Percentiles rank a stretch among this genome's conserved stretches.
Evolutionary conservation across 2,329 filamentous ascomycete genomes (phyloP).

Genomic region (Penicillium sp.): DNA sequence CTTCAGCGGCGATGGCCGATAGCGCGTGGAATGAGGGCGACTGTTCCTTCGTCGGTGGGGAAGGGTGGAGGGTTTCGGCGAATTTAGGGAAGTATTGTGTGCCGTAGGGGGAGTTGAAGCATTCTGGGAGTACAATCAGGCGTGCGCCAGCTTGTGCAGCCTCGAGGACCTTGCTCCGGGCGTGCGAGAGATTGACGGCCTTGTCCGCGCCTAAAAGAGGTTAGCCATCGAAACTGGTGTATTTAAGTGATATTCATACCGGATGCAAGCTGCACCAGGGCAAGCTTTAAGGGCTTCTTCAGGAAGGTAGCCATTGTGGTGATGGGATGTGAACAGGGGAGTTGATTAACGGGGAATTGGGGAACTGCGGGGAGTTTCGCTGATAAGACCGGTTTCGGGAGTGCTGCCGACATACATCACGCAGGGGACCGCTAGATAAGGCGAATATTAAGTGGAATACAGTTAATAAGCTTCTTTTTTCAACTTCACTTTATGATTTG

Average conservation of each 20-base stretch:
- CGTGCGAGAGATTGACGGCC: slow-evolving; percentile 75
- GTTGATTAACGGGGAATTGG: background rate
- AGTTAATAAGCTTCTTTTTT: background rate
- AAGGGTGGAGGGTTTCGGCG: slow-evolving; percentile 81
- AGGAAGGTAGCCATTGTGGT: slow-evolving; percentile 58
- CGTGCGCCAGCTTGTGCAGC: slow-evolving; percentile 75
- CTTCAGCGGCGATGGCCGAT: slow-evolving; percentile 73
- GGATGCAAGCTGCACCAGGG: slow-evolving; percentile 77
- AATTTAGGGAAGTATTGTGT: slow-evolving; percentile 88
- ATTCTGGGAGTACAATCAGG: slow-evolving; percentile 91
- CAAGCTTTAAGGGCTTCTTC: slow-evolving; percentile 74
- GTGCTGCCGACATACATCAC: background rate
- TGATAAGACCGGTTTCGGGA: background rate
- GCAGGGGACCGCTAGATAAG: background rate
- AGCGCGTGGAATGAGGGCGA: slow-evolving; percentile 86
- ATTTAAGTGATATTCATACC: slow-evolving; percentile 42
- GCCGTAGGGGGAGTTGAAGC: slow-evolving; percentile 98
- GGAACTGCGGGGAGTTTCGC: background rate
- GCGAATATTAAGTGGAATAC: no score
- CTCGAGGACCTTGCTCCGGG: slow-evolving; percentile 77
- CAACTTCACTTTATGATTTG: no score
- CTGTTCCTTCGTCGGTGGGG: slow-evolving; percentile 67
- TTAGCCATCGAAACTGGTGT: slow-evolving; percentile 6
- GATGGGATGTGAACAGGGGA: background rate
- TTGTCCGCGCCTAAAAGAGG: slow-evolving; percentile 68